Evolutionary conservation across 1,139 yeast species (phyloP).

Genomic region (Lodderomyces pseudojiufengensis): DNA sequence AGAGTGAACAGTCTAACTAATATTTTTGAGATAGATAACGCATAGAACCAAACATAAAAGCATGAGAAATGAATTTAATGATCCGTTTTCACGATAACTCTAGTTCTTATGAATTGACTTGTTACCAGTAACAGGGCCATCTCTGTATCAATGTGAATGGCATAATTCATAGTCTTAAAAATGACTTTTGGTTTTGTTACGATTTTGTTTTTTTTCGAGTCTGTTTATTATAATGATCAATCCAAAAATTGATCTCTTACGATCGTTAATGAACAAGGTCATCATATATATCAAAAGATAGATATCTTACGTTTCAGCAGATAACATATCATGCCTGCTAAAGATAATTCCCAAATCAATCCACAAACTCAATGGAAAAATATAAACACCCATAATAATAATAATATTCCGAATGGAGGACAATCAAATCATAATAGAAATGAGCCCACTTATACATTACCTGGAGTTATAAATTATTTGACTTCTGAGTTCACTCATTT

Average conservation of each 20-base stretch:
- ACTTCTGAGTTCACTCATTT: slow-evolving; percentile 59
- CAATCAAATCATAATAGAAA: slow-evolving; percentile 13
- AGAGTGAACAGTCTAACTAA: slow-evolving; percentile 8
- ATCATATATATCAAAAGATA: not conserved
- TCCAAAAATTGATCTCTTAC: too few relatives aligned
- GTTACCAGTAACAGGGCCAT: too few relatives aligned
- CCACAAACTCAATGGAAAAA: slow-evolving; percentile 14
- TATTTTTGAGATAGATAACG: too few relatives aligned
- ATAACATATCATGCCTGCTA: slow-evolving; percentile 10
- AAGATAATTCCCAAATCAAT: slow-evolving; percentile 7
- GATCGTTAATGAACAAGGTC: not conserved
- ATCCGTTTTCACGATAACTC: too few relatives aligned
- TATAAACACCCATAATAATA: slow-evolving; percentile 15
- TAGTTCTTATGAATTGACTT: too few relatives aligned
- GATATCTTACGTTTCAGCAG: not conserved
- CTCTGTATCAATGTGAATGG: too few relatives aligned
- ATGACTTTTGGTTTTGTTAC: too few relatives aligned
- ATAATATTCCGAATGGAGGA: slow-evolving; percentile 2
- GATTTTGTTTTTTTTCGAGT: too few relatives aligned
- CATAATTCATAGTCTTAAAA: too few relatives aligned
- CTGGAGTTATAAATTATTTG: slow-evolving; percentile 62
- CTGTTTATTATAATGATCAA: too few relatives aligned
- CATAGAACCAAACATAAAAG: too few relatives aligned
- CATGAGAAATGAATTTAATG: too few relatives aligned
- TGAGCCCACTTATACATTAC: slow-evolving; percentile 45